These are phyloP conservation scores for Scheffersomyces lignosus DNA, from an alignment of 805 yeast genomes.

Conservation along the genomic window DNA sequence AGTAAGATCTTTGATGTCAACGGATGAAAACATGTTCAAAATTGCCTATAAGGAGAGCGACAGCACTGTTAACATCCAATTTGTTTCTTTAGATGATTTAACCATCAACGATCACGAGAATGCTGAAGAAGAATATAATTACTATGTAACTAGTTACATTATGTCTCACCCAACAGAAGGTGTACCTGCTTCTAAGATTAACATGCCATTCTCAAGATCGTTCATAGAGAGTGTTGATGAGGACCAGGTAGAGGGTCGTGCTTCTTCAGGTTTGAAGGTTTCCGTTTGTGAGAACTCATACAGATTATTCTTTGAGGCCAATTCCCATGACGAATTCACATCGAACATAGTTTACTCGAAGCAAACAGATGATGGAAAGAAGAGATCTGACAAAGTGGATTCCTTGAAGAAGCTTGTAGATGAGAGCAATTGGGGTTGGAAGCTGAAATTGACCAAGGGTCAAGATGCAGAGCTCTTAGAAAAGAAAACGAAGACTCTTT, in stretches of 20 bases:
- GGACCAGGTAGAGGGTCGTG: slow-evolving; percentile 60
- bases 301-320: slow-evolving; percentile 76
- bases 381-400: slow-evolving; percentile 30
- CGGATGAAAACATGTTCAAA: slow-evolving; percentile 92
- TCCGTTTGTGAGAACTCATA: slow-evolving; percentile 78
- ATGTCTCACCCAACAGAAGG: slow-evolving; percentile 99
- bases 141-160: slow-evolving; percentile 87
- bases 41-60: slow-evolving; percentile 62
- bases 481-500: slow-evolving; percentile 31
- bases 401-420: slow-evolving; percentile 42
- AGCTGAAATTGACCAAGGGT: slow-evolving; percentile 41
- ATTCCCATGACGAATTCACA: slow-evolving; percentile 76
- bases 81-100: slow-evolving; percentile 83
- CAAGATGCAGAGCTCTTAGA: slow-evolving; percentile 30
- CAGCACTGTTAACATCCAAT: slow-evolving; percentile 66
- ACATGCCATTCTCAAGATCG: slow-evolving; percentile 73
- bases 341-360: slow-evolving; percentile 53
- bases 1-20: slow-evolving; percentile 72
- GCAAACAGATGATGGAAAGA: slow-evolving; percentile 24
- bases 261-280: slow-evolving; percentile 71
- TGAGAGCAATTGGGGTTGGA: slow-evolving; percentile 58
- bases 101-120: slow-evolving; percentile 71
- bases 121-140: slow-evolving; percentile 84
- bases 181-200: slow-evolving; percentile 71
- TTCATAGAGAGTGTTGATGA: slow-evolving; percentile 55